These are phyloP conservation scores for Saturnispora saitoi DNA, from an alignment of 805 yeast species.

Conservation along the genomic window DNA sequence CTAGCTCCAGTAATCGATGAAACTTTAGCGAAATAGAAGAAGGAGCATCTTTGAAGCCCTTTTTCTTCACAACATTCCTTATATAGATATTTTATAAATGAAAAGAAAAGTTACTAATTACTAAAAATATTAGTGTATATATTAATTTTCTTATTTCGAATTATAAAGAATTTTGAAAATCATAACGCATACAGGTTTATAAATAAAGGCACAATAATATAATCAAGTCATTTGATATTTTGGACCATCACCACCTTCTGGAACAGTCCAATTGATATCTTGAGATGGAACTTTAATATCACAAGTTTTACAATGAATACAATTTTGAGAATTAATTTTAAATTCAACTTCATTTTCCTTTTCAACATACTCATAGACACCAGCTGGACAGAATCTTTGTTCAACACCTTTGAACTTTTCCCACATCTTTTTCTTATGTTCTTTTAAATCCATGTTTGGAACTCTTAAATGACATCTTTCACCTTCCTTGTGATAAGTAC, in stretches of 20 bases:
- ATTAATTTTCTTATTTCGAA: neutral
- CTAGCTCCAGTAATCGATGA: neutral
- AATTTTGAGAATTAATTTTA: constrained; percentile 92
- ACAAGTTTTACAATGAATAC: constrained; percentile 97
- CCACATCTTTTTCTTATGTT: constrained; percentile 62
- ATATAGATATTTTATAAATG: neutral
- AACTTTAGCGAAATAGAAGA: neutral
- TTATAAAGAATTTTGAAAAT: neutral
- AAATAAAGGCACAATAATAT: neutral
- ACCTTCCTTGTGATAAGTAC: constrained; percentile 91
- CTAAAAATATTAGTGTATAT: neutral
- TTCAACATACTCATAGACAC: constrained; percentile 85
- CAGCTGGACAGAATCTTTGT: constrained; percentile 94
- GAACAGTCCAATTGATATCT: constrained; percentile 94
- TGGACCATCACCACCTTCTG: constrained; percentile 99
- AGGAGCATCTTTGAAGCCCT: neutral
- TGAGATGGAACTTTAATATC: constrained; percentile 95
- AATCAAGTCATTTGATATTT: constrained; percentile 71
- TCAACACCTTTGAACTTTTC: constrained; percentile 83
- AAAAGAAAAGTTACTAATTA: neutral
- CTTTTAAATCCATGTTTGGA: constrained; percentile 51
- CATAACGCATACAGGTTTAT: neutral
- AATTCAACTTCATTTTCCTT: constrained; percentile 55
- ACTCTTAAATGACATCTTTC: constrained; percentile 80
- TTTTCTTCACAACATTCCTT: neutral